A percentile compares a stretch with the other conserved stretches of the same genome.
Conservation (phyloP, 1,139 yeast species). For the Taphrina deformans region DNA sequence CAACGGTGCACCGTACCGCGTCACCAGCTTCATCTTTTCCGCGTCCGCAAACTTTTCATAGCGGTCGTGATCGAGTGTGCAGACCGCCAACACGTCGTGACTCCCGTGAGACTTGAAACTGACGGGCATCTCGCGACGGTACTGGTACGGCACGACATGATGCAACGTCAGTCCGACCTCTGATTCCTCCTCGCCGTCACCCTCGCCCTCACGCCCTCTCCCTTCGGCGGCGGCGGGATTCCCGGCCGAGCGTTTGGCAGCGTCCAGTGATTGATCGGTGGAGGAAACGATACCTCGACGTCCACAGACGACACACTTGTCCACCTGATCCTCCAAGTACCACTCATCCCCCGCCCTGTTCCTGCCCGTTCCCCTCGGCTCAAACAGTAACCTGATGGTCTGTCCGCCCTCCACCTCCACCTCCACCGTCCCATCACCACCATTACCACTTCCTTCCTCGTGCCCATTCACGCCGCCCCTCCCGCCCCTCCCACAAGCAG, state of each 20-base stretch:
- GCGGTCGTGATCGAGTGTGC: not conserved
- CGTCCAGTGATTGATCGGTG: not conserved
- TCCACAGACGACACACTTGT: constrained; percentile 28
- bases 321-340: constrained; percentile 22
- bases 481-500: not conserved
- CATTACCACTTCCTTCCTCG: not conserved
- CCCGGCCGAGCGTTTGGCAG: too few relatives aligned
- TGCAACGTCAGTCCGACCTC: constrained; percentile 11
- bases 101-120: constrained; percentile 15
- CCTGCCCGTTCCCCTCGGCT: constrained; percentile 26
- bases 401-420: not conserved
- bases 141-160: constrained; percentile 25
- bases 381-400: constrained; percentile 6
- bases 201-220: not conserved
- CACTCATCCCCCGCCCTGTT: constrained; percentile 21
- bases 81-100: constrained; percentile 20
- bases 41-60: constrained; percentile 11
- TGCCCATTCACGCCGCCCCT: not conserved
- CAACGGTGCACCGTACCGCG: constrained; percentile 13
- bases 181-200: not conserved
- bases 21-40: not conserved
- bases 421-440: not conserved
- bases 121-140: constrained; percentile 13
- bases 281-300: not conserved
- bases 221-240: too few relatives aligned